Conservation (phyloP, 164 flowering plant genomes). For the Akebia trifoliata region DNA sequence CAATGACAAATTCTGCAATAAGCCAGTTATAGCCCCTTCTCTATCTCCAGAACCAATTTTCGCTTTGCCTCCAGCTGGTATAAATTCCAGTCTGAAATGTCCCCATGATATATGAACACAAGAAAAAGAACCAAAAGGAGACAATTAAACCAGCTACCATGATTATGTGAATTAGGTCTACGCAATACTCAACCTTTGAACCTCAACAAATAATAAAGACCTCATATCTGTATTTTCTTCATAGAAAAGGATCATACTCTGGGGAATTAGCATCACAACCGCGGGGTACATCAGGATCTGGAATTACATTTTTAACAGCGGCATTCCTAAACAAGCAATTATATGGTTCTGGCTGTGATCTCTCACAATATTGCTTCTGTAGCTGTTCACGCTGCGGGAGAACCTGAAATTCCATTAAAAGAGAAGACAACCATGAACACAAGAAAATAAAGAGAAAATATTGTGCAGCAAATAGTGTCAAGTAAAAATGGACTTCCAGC, state of each 20-base stretch:
- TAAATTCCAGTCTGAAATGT: conserved; percentile 29
- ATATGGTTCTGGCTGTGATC: conserved; percentile 40
- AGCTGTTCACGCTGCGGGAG: conserved; percentile 57
- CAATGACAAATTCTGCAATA: conserved; percentile 48
- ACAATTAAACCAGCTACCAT: background rate
- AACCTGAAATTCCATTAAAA: conserved; percentile 31
- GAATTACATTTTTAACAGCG: conserved; percentile 51
- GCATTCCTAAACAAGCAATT: conserved; percentile 38
- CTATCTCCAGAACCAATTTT: conserved; percentile 82
- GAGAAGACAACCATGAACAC: background rate
- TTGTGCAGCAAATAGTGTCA: background rate
- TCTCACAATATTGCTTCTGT: conserved; percentile 58
- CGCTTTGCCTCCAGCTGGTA: conserved; percentile 43
- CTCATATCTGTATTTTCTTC: conserved; percentile 2
- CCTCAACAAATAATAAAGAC: background rate
- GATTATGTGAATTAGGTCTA: background rate
- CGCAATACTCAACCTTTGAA: background rate
- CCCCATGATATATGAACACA: background rate
- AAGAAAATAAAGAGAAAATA: background rate
- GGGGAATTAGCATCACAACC: conserved; percentile 65
- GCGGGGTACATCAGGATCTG: conserved; percentile 82
- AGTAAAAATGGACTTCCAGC: background rate
- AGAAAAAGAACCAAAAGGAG: background rate
- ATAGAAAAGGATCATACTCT: conserved; percentile 53
- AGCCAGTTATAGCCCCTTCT: conserved; percentile 54